These are phyloP conservation scores for Globisporangium lucens DNA, from an alignment of 352 stramenopile species.

Conservation along the genomic window DNA sequence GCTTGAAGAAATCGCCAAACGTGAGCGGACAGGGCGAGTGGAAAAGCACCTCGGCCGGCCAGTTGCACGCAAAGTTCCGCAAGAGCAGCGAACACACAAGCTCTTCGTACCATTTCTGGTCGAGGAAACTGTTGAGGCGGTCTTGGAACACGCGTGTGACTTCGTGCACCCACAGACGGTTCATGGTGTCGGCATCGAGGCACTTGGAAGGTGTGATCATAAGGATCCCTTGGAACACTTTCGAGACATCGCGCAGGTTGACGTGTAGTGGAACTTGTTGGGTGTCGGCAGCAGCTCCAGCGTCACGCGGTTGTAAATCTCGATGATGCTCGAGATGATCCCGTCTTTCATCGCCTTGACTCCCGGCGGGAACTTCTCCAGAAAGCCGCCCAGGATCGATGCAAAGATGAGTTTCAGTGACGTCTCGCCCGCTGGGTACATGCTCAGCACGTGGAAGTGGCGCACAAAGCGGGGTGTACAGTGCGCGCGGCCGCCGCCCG, in stretches of 20 bases:
- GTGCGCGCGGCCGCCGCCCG: conserved; percentile 81
- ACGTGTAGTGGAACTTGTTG: conserved; percentile 93
- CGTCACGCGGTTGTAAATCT: conserved; percentile 93
- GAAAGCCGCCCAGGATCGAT: conserved; percentile 92
- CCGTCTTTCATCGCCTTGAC: conserved; percentile 79
- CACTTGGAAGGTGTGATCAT: conserved; percentile 91
- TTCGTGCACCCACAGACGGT: conserved; percentile 92
- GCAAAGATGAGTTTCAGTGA: conserved; percentile 93
- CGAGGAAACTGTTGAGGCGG: conserved; percentile 82
- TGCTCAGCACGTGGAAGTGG: conserved; percentile 95
- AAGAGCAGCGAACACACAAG: conserved; percentile 81
- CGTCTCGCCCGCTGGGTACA: conserved; percentile 85
- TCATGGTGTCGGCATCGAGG: conserved; percentile 77
- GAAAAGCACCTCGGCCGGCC: conserved; percentile 84
- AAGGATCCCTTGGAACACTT: conserved; percentile 95
- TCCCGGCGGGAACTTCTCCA: conserved; percentile 83
- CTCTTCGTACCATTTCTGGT: conserved; percentile 92
- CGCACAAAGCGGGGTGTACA: conserved; percentile 92
- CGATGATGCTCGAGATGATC: conserved; percentile 89
- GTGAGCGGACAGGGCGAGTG: conserved; percentile 81
- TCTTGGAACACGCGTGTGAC: conserved; percentile 92
- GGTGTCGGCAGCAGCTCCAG: conserved; percentile 91
- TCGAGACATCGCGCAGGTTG: conserved; percentile 94
- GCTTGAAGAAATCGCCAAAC: conserved; percentile 93
- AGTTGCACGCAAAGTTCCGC: conserved; percentile 75